Conservation (phyloP, 257 asterid genomes). For the Forsythia suspensa region DNA sequence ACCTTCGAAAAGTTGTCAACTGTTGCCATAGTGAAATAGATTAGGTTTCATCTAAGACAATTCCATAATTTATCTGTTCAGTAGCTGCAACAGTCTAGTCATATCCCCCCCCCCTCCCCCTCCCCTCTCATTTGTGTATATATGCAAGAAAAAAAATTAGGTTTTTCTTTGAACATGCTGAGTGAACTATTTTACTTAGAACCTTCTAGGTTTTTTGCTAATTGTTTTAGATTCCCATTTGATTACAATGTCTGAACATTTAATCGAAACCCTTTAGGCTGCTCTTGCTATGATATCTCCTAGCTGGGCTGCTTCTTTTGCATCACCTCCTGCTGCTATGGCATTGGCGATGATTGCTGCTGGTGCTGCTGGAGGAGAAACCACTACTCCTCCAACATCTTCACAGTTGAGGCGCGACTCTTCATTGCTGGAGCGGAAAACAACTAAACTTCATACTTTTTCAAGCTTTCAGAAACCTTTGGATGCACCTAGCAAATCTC, state of each 20-base stretch:
- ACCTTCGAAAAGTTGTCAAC: too few species aligned
- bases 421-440: conserved; percentile 86
- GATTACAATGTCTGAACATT: conserved; percentile 26
- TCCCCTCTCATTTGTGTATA: background rate
- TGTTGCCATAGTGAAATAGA: too few species aligned
- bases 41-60: background rate
- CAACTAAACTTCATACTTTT: conserved; percentile 76
- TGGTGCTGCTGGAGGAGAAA: conserved; percentile 97
- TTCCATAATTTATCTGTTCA: background rate
- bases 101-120: background rate
- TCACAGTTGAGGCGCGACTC: conserved; percentile 90
- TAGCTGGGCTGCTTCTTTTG: conserved; percentile 99
- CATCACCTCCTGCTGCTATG: conserved; percentile 99
- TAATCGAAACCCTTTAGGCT: conserved; percentile 53
- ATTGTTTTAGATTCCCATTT: conserved; percentile 4
- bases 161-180: background rate
- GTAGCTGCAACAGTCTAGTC: background rate
- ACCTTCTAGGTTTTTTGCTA: background rate
- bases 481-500: conserved; percentile 73
- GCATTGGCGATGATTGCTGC: conserved; percentile 98
- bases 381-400: conserved; percentile 55
- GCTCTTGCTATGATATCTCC: conserved; percentile 96
- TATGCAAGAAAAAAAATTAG: conserved; percentile 3
- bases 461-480: conserved; percentile 91
- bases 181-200: background rate